Base-by-base conservation (phyloP, 371 early-diverging fungal species). In the Mucor velutinosus region DNA sequence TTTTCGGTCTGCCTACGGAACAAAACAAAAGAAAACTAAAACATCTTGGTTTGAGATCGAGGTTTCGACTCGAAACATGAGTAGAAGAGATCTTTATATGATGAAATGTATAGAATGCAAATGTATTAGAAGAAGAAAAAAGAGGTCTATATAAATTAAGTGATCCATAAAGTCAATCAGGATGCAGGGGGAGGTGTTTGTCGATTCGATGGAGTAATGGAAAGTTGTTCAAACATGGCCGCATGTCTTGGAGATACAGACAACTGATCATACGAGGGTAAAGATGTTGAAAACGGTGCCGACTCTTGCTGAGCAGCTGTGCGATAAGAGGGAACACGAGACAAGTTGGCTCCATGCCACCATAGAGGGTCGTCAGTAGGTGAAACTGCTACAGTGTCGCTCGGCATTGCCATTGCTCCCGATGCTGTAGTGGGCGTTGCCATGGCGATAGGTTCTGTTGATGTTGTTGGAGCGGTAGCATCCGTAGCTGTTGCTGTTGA, bases 321-420 rank as follows among this genome's bases (percentile, higher is more conserved):
- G n/a, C 67, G 57, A 53, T 81, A 81, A 51, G 79, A 78, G n/a
- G 82, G 82, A 0, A 81, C 82, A 27, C 79, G 37, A 10, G 79
- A 73, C 21, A 81, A 47, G 39, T 81, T 73, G 62, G 71, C 64
- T 1, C 81, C 81, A 37, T 81, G 63, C 78, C 78, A 81, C 81
- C 81, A 81, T 10, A 68, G 17, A 1, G 69, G 30, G 8, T 57
- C 51, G 7, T 33, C 60, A 19, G 21, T 53, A 32, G 27, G 17
- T 17, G 66, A 47, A 10, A 59, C 49, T 27, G 23, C 21, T 17
- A 23, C 19, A 21, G 55, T 25, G 2, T 29, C 29, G 17, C 27
- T 15, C 6, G 73, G 30, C 30, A 56, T 30, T 29, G 32, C 56
- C 56, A 56, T 30, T 27, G 56, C 32, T 56, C 30, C 43, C 7